Conservation (phyloP, 1,284 basidiomycete genomes). For the Gymnopus androsaceus region DNA sequence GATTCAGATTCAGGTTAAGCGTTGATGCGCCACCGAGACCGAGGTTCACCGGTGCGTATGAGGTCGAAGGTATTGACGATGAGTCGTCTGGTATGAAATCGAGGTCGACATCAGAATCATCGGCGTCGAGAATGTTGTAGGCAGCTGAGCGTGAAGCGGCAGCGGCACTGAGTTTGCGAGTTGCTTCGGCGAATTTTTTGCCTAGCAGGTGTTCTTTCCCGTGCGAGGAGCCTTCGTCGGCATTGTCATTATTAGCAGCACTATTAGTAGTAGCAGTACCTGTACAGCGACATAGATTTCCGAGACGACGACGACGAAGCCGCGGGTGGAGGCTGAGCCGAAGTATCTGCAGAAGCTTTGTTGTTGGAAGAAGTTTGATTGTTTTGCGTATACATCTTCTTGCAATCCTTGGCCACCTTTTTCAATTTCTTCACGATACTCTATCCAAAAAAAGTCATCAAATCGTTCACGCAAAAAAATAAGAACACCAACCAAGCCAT, state of each 20-base stretch:
- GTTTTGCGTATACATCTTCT: slow-evolving; percentile 59
- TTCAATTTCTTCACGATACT: slow-evolving; percentile 78
- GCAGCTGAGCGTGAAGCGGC: no score
- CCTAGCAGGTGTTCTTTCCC: slow-evolving; percentile 49
- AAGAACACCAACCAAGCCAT: slow-evolving; percentile 56
- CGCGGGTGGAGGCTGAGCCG: no score
- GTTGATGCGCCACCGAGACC: slow-evolving; percentile 29
- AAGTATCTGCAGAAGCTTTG: no score
- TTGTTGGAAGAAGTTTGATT: slow-evolving; percentile 26
- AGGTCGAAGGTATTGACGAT: slow-evolving; percentile 33
- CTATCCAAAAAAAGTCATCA: slow-evolving; percentile 35
- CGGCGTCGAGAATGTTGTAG: slow-evolving; percentile 38
- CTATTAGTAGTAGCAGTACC: background rate
- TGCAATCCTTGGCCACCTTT: slow-evolving; percentile 80
- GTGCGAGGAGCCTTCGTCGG: background rate
- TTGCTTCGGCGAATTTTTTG: slow-evolving; percentile 63
- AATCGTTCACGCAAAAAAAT: background rate
- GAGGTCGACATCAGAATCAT: slow-evolving; percentile 74
- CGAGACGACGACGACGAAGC: background rate
- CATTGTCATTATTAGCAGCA: background rate
- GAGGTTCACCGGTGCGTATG: slow-evolving; percentile 39
- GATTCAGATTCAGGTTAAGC: no score
- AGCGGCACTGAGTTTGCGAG: slow-evolving; percentile 35
- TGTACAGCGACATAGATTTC: background rate
- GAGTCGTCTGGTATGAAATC: slow-evolving; percentile 59